Conservation (phyloP, 768 basidiomycete genomes). For the Sistotremastrum niveocremeum region DNA sequence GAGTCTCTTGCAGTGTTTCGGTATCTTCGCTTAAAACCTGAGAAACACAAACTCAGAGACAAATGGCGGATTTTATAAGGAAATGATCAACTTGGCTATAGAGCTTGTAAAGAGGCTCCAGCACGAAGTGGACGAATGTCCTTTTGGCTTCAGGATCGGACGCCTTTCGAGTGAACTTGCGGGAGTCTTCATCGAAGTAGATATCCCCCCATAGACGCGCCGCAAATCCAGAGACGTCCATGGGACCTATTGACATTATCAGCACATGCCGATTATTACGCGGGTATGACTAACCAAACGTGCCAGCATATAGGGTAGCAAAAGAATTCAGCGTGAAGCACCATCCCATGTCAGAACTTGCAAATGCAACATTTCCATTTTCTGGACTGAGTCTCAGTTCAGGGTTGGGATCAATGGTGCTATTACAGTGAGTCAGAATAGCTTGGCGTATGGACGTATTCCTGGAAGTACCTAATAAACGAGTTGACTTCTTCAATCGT, state of each 20-base stretch:
- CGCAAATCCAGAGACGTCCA: conserved; percentile 80
- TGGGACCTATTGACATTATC: conserved; percentile 31
- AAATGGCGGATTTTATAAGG: neutral
- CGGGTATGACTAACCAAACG: conserved; percentile 47
- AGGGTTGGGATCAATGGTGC: conserved; percentile 79
- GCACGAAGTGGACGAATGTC: conserved; percentile 89
- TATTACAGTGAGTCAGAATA: conserved; percentile 12
- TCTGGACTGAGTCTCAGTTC: conserved; percentile 85
- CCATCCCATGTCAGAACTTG: conserved; percentile 95
- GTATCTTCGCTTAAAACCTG: conserved; percentile 91
- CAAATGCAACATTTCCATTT: conserved; percentile 92
- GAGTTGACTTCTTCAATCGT: conserved; percentile 98
- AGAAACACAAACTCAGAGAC: neutral
- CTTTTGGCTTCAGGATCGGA: conserved; percentile 66
- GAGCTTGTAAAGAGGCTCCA: conserved; percentile 94
- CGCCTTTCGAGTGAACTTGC: conserved; percentile 83
- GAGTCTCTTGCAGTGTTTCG: conserved; percentile 70
- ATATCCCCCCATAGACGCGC: conserved; percentile 96
- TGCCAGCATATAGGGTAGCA: conserved; percentile 91
- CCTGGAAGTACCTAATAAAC: conserved; percentile 60
- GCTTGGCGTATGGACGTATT: neutral
- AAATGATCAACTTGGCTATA: conserved; percentile 44
- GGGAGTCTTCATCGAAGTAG: conserved; percentile 73
- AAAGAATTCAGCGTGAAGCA: conserved; percentile 92
- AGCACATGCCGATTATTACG: neutral